These are phyloP conservation scores for Dysphania ambrosioides DNA, from an alignment of 148 eudicot genomes.

Conservation along the genomic window DNA sequence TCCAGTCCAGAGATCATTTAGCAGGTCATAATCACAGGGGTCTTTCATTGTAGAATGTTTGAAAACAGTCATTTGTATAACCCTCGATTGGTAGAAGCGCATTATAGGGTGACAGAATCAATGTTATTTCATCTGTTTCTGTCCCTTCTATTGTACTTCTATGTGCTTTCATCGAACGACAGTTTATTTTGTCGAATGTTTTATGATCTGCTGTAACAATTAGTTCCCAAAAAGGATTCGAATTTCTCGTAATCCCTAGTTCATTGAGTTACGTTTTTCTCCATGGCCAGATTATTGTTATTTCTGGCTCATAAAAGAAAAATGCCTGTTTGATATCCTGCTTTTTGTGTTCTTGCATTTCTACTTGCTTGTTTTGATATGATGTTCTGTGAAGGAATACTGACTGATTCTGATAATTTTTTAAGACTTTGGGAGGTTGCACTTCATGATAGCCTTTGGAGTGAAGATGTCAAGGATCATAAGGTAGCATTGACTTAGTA, in stretches of 20 bases:
- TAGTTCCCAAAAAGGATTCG: neutral
- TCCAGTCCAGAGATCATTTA: neutral
- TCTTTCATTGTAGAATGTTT: neutral
- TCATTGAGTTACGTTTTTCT: neutral
- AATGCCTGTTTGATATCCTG: neutral
- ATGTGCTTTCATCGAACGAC: neutral
- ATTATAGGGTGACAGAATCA: neutral
- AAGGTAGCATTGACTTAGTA: neutral
- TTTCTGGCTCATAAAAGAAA: neutral
- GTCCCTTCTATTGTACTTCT: neutral
- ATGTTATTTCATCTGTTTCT: neutral
- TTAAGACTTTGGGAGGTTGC: too few species aligned
- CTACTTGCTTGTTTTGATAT: neutral
- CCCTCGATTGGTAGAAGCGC: slow-evolving; percentile 11
- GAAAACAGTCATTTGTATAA: slow-evolving; percentile 15
- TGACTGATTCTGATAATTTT: too few species aligned
- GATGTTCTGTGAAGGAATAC: too few species aligned
- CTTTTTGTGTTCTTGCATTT: too few species aligned
- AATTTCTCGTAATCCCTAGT: slow-evolving; percentile 4
- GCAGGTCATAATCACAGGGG: slow-evolving; percentile 3
- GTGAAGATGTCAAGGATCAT: too few species aligned
- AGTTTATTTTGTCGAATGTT: slow-evolving; percentile 20
- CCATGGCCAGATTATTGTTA: neutral
- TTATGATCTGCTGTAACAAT: slow-evolving; percentile 16
- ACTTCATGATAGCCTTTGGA: neutral